These are phyloP conservation scores for Ceratobasidium sp. DNA, from an alignment of 1,284 basidiomycete species.

Conservation along the genomic window DNA sequence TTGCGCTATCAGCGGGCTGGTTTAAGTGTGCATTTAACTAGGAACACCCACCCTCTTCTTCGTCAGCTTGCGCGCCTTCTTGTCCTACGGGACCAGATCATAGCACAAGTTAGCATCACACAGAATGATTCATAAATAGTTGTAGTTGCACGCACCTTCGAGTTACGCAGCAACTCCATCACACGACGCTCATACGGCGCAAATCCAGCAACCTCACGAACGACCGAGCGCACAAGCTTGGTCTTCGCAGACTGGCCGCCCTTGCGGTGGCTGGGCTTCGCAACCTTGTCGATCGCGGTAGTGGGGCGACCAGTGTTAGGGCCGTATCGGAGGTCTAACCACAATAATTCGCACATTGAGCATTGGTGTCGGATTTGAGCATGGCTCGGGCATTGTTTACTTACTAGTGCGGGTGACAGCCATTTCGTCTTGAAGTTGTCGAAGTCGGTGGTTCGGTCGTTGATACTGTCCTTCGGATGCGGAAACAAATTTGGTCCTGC, in stretches of 20 bases:
- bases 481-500: slow-evolving; percentile 31
- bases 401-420: slow-evolving; percentile 33
- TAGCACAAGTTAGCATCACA: neutral
- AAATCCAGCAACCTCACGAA: slow-evolving; percentile 97
- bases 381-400: neutral
- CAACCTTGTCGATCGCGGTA: slow-evolving; percentile 81
- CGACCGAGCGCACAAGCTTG: slow-evolving; percentile 89
- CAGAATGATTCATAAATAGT: neutral
- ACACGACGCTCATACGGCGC: slow-evolving; percentile 98
- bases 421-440: slow-evolving; percentile 13
- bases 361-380: neutral
- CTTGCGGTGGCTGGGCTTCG: slow-evolving; percentile 92
- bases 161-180: slow-evolving; percentile 99
- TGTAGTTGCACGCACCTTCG: slow-evolving; percentile 73
- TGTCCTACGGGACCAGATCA: slow-evolving; percentile 69
- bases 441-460: slow-evolving; percentile 3
- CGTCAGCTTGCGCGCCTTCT: slow-evolving; percentile 97
- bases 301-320: slow-evolving; percentile 94
- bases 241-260: slow-evolving; percentile 86
- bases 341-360: neutral
- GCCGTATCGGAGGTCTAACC: slow-evolving; percentile 87
- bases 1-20: slow-evolving; percentile 29
- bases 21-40: slow-evolving; percentile 9
- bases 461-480: slow-evolving; percentile 13
- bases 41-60: slow-evolving; percentile 90